Evolutionary conservation across 106 monocot species (phyloP).

Genomic region (Platanthera guangdongensis): DNA sequence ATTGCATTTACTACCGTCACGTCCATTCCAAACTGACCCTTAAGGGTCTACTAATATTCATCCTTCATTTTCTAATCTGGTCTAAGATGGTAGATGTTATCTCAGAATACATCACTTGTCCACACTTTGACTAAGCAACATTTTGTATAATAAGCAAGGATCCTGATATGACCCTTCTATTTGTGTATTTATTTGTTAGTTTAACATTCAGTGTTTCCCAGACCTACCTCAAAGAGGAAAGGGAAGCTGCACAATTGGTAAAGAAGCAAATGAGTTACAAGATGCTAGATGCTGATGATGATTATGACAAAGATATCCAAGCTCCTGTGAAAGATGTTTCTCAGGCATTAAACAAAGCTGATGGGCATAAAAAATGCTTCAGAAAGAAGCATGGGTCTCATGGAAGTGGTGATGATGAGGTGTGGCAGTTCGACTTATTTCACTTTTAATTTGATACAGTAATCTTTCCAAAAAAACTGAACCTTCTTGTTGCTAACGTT

Average conservation of each 20-base stretch:
- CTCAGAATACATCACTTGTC: background rate
- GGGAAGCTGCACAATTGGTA: conserved; percentile 51
- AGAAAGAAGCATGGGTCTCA: conserved; percentile 47
- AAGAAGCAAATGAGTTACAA: conserved; percentile 73
- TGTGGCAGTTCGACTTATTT: conserved; percentile 1
- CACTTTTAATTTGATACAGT: conserved; percentile 6
- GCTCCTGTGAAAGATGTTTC: conserved; percentile 9
- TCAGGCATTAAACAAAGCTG: conserved; percentile 18
- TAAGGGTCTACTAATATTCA: background rate
- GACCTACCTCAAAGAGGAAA: conserved; percentile 67
- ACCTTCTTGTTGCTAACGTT: conserved; percentile 16
- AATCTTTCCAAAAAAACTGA: background rate
- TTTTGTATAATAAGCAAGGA: background rate
- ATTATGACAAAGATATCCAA: conserved; percentile 25
- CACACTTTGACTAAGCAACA: background rate
- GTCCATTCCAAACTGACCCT: too few species aligned
- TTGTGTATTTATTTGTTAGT: background rate
- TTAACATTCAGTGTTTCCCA: conserved; percentile 9
- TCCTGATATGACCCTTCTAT: background rate
- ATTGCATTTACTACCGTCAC: too few species aligned
- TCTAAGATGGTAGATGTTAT: conserved; percentile 7
- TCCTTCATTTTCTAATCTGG: background rate
- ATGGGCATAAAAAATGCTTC: conserved; percentile 37
- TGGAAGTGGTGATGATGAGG: conserved; percentile 63
- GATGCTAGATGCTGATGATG: conserved; percentile 68